Evolutionary conservation across 2,329 filamentous ascomycete species (phyloP), one percentile per base, ranked within the genome.

Genomic region (Chrysoporthe cubensis): DNA sequence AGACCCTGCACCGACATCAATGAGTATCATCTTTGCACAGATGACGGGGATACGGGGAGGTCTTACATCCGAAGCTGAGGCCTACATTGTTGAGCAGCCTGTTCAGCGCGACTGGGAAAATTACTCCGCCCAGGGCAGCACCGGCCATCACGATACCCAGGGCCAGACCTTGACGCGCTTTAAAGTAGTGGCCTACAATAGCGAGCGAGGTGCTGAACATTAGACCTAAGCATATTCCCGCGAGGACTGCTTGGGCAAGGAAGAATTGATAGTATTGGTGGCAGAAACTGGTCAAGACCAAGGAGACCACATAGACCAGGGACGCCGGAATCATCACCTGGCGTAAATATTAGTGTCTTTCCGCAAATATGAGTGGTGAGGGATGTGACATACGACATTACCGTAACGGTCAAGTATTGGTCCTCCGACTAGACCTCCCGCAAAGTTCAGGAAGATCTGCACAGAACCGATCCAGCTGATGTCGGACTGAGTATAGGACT

Each of bases 201-300:
- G 73, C 71, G 9, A 74, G 69, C 44, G 74, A 71, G 6, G 79
- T 78, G n/a, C 75, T 70, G 66, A 79, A 79, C 6, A 78, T 62
- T 32, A 77, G 72, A n/a, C 80, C 77, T 13, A 74, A 75, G 34
- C 80, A 80, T 9, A 80, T 60, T 1, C 68, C 68, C 7, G 54
- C 66, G 7, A 69, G 62, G 13, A 69, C 66, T 21, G 68, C 66
- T 58, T 69, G 68, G 6, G 68, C 68, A 11, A 69, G 66, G 43
- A 69, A 69, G 62, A 69, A 69, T 34, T 69, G 65, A 43, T 69
- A 69, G 50, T 68, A 69, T 56, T 69, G 61, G n/a, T 57, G 67
- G 68, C 68, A 69, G 21, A 69, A 65, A 16, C 68, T 68, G 32
- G 68, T 69, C 40, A 68, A 59, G 11, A 69, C 50, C 21, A 69